Evolutionary conservation across 441 rosid species (phyloP).

Genomic region (Erodium texanum): DNA sequence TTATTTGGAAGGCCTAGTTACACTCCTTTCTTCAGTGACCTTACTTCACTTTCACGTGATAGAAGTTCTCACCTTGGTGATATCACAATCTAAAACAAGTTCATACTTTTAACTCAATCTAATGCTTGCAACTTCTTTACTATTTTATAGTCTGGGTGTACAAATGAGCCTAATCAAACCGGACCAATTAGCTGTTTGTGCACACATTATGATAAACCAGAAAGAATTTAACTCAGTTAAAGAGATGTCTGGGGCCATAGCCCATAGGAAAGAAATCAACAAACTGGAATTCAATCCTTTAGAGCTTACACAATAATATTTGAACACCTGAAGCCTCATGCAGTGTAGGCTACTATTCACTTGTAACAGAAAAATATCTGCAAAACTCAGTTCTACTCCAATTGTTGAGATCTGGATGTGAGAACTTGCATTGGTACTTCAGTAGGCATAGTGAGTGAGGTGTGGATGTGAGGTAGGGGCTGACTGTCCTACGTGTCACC

Average conservation of each 20-base stretch:
- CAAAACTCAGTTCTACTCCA: not conserved
- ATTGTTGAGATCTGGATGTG: not conserved
- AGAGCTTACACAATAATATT: not conserved
- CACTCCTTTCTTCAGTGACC: not conserved
- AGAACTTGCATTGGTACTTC: constrained; percentile 4
- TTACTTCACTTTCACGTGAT: not conserved
- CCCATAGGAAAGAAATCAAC: not conserved
- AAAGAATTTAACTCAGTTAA: not conserved
- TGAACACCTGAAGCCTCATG: constrained; percentile 2
- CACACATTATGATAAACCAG: not conserved
- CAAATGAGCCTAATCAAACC: not conserved
- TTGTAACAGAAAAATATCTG: not conserved
- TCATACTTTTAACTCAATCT: not conserved
- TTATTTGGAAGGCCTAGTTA: not conserved
- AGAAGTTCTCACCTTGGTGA: not conserved
- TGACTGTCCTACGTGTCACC: not conserved
- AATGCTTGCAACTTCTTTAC: not conserved
- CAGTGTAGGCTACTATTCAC: not conserved
- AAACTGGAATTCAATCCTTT: not conserved
- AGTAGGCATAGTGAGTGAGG: not conserved
- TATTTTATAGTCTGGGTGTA: not conserved
- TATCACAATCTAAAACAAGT: not conserved
- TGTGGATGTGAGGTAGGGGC: not conserved
- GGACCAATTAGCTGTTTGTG: not conserved
- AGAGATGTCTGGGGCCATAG: not conserved